Base-by-base conservation (phyloP, 768 basidiomycete species). In the Leccinellum luteum region DNA sequence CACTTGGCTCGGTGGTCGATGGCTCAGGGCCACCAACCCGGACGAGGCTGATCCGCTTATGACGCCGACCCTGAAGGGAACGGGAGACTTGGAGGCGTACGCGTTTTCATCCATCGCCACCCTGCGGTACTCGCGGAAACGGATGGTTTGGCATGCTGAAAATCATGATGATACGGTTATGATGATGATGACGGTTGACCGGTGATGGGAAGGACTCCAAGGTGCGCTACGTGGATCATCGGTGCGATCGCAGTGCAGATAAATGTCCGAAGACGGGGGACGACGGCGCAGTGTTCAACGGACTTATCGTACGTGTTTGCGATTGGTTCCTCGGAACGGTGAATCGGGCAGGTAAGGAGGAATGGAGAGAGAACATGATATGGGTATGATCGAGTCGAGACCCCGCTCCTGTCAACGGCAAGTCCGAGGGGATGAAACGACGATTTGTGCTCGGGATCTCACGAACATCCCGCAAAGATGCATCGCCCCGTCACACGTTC, bases 401-500 rank as follows among this genome's bases (percentile, higher is more conserved):
- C 41, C n/a, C 19, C 19, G 41, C 41, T 2, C 19, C 19, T 43
- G 41, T 12, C 41, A 43, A 43, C n/a, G 41, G 41, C 19, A 10
- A 43, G 41, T 43, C 41, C 41, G 41, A 43, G 41, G 41, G 41
- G 41, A 43, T 43, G 41, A 19, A 38, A 43, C 19, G 41, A 19
- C 9, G 47, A 7, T 31, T 13, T 30, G 30, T 15, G n/a, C 25
- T 49, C 25, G 54, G 23, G 38, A 44, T 56, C 41, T 25, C 43
- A 45, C 32, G n/a, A 25, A 41, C 55, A 56, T 55, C 34, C 38
- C 9, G 38, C 38, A 38, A 38, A 38, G 17, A 38, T 38, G 51
- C 21, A 56, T 56, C 38, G 30, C 21, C 31, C 43, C 54, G 54
- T 30, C 30, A 41, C 52, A 21, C 52, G 35, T 27, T 55, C 54